Conservation (phyloP, 2,329 filamentous ascomycete species). For the Gaeumannomyces tritici region DNA sequence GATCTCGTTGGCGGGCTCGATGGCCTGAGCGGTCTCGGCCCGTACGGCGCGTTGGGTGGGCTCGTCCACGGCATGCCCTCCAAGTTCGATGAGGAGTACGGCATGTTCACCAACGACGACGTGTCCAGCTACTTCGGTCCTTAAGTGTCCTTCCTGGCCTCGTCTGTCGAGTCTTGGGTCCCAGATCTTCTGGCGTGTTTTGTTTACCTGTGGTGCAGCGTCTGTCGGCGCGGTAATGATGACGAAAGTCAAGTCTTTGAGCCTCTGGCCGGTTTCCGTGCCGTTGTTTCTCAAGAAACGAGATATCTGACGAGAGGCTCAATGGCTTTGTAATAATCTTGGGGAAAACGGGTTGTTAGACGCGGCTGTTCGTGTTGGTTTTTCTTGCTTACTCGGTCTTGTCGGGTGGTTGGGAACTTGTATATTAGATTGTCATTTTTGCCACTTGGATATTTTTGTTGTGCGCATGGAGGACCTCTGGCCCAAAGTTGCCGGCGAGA, state of each 20-base stretch:
- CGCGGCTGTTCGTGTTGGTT: background rate
- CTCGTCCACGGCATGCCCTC: slow-evolving; percentile 29
- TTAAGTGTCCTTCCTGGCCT: background rate
- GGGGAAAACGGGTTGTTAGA: background rate
- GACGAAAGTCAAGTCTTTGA: background rate
- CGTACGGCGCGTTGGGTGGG: background rate
- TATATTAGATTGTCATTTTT: background rate
- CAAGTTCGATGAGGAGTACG: slow-evolving; percentile 46
- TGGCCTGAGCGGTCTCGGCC: slow-evolving; percentile 4
- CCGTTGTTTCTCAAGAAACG: background rate
- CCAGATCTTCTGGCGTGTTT: background rate
- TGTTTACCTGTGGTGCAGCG: background rate
- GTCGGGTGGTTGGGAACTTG: background rate
- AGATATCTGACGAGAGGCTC: background rate
- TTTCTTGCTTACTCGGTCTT: background rate
- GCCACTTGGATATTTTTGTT: background rate
- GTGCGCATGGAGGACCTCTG: background rate
- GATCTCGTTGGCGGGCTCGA: slow-evolving; percentile 28
- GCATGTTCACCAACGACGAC: slow-evolving; percentile 37
- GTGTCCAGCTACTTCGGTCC: slow-evolving; percentile 44
- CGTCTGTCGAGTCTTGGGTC: background rate
- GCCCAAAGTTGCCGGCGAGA: background rate
- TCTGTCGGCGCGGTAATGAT: background rate
- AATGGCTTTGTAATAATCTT: background rate
- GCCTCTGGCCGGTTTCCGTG: background rate